Base-by-base conservation (phyloP, 352 stramenopile species). In the Globisporangium emineosum region DNA sequence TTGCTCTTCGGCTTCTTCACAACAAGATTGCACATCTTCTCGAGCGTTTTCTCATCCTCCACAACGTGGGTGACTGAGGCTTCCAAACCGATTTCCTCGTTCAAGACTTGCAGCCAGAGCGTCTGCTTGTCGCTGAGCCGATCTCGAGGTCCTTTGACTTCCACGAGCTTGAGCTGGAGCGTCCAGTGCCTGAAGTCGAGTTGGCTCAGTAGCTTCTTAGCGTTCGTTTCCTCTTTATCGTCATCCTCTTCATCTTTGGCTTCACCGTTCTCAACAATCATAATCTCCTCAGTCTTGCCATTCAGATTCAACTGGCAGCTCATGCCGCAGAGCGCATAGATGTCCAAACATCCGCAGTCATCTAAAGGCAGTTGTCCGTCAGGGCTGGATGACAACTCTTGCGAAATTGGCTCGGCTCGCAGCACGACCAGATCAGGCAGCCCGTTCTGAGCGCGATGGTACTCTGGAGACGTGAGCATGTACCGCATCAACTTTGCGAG, bases 81-180 rank as follows among this genome's bases (percentile, higher is more conserved):
- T 27, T 88, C 67, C 1, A 93, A 64, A n/a, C 76, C 72, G 27
- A 90, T 64, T 2, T 88, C 62, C 12, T 82, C 64, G 30, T 70
- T 83, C 25, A 97, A 60, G 4, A 93, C 64, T 10, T 89, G 57
- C 2, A 97, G 65, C 89, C 89, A 96, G 1, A 88, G 67, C n/a
- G 78, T 42, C 55, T 97, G 89, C 49, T 93, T 90, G 62, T 93
- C 83, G 43, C 83, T 94, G 1, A 97, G 72, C 43, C 79, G 81
- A 57, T 97, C 89, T 17, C 88, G 78, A 29, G 89, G 86, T 0
- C 88, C 88, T 64, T 97, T 97, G 13, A 97, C 89, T 72, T 97
- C 89, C 17, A 97, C 84, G 3, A 94, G 60, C 64, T 90, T 90
- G 21, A 93, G 50, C 9, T 73, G 12, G 12, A 75, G 25, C 27